Conservation (phyloP, 2,329 filamentous ascomycete species). For the Pestalotiopsis sp. region DNA sequence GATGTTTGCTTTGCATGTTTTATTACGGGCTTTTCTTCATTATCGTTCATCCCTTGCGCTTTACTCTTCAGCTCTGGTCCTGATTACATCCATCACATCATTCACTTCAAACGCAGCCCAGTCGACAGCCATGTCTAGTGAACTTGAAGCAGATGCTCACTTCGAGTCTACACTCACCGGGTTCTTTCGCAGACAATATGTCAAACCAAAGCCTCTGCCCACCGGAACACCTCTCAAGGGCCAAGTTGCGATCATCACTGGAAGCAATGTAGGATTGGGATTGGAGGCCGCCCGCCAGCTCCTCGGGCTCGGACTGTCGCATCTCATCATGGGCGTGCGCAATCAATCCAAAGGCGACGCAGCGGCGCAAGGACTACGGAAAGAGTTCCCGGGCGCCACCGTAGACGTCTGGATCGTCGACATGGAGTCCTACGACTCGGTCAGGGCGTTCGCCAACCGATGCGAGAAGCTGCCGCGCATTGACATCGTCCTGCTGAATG, state of each 20-base stretch:
- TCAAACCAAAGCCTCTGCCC: neutral
- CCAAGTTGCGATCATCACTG: slow-evolving; percentile 47
- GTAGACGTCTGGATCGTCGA: slow-evolving; percentile 49
- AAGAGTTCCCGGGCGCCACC: slow-evolving; percentile 28
- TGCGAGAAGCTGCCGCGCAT: slow-evolving; percentile 37
- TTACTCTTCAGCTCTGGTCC: neutral
- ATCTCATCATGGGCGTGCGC: slow-evolving; percentile 47
- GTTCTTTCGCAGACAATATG: neutral
- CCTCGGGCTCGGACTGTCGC: slow-evolving; percentile 36
- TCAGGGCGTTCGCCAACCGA: slow-evolving; percentile 40
- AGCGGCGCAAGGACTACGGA: slow-evolving; percentile 36
- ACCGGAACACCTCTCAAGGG: slow-evolving; percentile 28
- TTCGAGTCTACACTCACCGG: neutral
- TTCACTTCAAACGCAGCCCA: neutral
- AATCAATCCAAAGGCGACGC: slow-evolving; percentile 39
- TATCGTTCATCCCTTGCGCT: too few relatives aligned
- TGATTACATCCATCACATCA: neutral
- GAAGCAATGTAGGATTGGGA: slow-evolving; percentile 47
- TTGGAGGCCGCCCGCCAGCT: slow-evolving; percentile 45
- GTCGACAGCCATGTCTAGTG: neutral
- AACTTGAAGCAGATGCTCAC: neutral
- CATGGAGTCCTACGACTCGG: slow-evolving; percentile 44
- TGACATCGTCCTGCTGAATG: slow-evolving; percentile 50
- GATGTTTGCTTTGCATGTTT: too few relatives aligned
- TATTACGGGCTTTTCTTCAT: too few relatives aligned